A percentile compares a stretch with the other conserved stretches of the same genome.
phyloP scores from a whole-genome alignment of 176 grass and related monocot genomes.

The Lolium rigidum region DNA sequence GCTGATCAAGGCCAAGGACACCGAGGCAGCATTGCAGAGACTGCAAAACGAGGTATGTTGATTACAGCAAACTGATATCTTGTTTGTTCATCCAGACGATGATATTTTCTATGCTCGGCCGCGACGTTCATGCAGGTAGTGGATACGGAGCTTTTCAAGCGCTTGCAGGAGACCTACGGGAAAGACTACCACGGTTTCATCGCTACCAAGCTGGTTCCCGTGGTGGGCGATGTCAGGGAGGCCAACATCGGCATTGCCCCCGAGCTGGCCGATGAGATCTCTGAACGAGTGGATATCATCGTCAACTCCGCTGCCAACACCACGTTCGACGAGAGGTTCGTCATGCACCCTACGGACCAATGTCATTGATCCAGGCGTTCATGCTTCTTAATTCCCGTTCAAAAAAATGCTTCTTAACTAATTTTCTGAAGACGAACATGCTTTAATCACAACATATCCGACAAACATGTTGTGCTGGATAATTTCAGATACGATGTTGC shows the following conservation, averaged over 20 bases:
- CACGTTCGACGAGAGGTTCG: constrained; percentile 95
- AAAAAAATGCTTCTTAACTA: too few species aligned
- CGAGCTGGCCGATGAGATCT: constrained; percentile 64
- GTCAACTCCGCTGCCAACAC: constrained; percentile 89
- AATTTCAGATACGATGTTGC: constrained; percentile 86
- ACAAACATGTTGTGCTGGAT: not conserved
- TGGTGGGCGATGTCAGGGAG: constrained; percentile 83
- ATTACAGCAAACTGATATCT: not conserved
- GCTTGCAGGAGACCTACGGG: constrained; percentile 72
- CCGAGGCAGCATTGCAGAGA: constrained; percentile 63
- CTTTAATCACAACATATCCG: too few species aligned
- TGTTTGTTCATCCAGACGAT: not conserved
- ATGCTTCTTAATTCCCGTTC: too few species aligned
- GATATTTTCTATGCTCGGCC: not conserved
- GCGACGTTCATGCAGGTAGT: constrained; percentile 53
- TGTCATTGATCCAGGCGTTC: too few species aligned
- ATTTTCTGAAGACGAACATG: too few species aligned
- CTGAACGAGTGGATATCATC: constrained; percentile 70
- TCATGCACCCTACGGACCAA: not conserved
- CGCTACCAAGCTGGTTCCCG: constrained; percentile 68
- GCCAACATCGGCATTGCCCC: constrained; percentile 75
- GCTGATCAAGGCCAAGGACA: constrained; percentile 83
- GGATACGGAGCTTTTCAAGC: constrained; percentile 77
- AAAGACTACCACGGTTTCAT: constrained; percentile 70
- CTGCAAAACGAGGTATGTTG: constrained; percentile 60